Base-by-base conservation (phyloP, 169 alveolate species). In the Plasmodium yoelii region DNA sequence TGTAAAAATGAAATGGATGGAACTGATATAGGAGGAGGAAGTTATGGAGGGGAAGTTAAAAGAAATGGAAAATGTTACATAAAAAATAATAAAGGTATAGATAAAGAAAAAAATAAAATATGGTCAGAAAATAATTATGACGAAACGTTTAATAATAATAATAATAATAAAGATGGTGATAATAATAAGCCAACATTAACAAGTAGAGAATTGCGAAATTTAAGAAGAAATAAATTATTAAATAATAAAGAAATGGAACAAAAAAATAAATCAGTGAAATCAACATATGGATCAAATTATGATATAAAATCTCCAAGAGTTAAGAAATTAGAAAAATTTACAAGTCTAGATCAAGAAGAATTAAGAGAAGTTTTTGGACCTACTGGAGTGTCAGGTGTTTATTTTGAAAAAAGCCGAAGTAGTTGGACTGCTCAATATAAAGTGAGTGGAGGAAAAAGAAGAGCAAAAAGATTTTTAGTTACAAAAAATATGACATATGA, bases 351-450 rank as follows among this genome's bases (percentile, higher is more conserved):
- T 80, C 77, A 80, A 69, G 82, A 67, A 67, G 65, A 67, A n/a
- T 18, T 67, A 44, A 56, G 82, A 80, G 82, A 80, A 18, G 77
- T 80, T 51, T 80, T 80, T 80, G 90, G 90, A 51, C 90, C 90
- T 15, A 80, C 90, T 24, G 90, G 90, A 9, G 90, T 80, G 5
- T 64, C 90, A 34, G 90, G 90, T 4, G 90, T 80, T 15, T 80
- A 80, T 67, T 80, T 80, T 80, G 90, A 80, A 80, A 80, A 80
- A 56, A 80, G 90, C 42, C 65, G 90, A 80, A 80, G 90, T 59
- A 80, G 90, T 69, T 80, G 90, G 90, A 80, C 90, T 5, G 90
- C 90, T 9, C 90, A 80, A 69, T 80, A 80, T 49, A 80, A 80
- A 65, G 90, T 80, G 1, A 68, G 90, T 47, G 90, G 90, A 8